These are phyloP conservation scores for Neocucurbitaria cava DNA, from an alignment of 2,329 filamentous ascomycete species.

Conservation along the genomic window DNA sequence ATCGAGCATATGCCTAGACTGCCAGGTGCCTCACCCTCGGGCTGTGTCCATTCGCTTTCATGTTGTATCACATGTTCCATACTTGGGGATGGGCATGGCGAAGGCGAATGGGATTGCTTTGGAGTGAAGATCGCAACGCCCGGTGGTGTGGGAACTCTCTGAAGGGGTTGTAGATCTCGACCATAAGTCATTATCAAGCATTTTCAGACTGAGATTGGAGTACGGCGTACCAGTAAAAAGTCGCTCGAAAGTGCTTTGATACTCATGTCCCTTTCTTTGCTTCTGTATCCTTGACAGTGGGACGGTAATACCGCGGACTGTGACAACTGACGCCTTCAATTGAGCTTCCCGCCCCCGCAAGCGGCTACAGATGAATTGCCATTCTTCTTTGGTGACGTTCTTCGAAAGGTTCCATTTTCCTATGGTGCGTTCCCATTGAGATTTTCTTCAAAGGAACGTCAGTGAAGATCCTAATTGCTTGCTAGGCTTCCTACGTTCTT, in stretches of 20 bases:
- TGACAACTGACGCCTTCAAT: neutral
- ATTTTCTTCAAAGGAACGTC: neutral
- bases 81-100: neutral
- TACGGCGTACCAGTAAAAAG: neutral
- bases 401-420: conserved; percentile 8
- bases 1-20: no score
- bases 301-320: conserved; percentile 3
- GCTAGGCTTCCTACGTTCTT: conserved; percentile 6
- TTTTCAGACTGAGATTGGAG: no score
- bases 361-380: conserved; percentile 4
- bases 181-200: no score
- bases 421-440: conserved; percentile 10
- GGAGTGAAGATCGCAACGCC: conserved; percentile 2
- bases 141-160: neutral
- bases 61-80: neutral
- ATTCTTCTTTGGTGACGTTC: conserved; percentile 6
- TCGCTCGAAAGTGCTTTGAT: conserved; percentile 1
- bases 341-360: neutral
- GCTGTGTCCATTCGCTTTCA: neutral
- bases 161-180: neutral
- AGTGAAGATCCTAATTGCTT: neutral
- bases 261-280: conserved; percentile 3
- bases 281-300: conserved; percentile 4
- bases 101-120: no score
- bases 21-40: neutral